These are phyloP conservation scores for Suhomyces bokatorum DNA, from an alignment of 1,139 yeast genomes.

Conservation along the genomic window DNA sequence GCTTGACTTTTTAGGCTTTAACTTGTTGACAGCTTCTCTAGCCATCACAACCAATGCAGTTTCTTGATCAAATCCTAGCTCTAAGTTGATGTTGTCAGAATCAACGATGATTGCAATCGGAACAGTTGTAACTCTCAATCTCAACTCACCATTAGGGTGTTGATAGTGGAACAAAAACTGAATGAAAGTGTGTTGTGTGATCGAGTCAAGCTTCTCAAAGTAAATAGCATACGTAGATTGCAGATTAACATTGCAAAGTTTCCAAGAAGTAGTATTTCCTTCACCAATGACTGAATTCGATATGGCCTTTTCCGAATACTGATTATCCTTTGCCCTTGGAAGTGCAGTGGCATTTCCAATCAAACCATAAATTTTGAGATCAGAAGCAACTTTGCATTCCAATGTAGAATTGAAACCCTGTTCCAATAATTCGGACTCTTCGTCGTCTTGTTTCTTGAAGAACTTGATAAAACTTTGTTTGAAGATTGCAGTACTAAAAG, in stretches of 20 bases:
- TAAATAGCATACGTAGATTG: constrained; percentile 60
- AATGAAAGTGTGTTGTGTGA: constrained; percentile 39
- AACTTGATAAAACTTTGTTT: constrained; percentile 61
- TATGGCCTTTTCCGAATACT: constrained; percentile 25
- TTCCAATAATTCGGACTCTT: constrained; percentile 34
- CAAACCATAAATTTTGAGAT: constrained; percentile 55
- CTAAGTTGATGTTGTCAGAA: constrained; percentile 40
- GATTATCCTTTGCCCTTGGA: constrained; percentile 33
- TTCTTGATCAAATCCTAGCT: constrained; percentile 62
- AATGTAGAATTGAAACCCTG: constrained; percentile 60
- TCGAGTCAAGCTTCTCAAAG: constrained; percentile 52
- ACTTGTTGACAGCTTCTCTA: constrained; percentile 50
- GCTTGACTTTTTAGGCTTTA: constrained; percentile 31
- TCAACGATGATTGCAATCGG: constrained; percentile 46
- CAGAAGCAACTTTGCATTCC: constrained; percentile 52
- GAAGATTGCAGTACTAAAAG: constrained; percentile 64
- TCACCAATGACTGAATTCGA: constrained; percentile 43
- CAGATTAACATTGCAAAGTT: constrained; percentile 53
- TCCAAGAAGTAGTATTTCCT: constrained; percentile 62
- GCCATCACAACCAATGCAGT: constrained; percentile 67
- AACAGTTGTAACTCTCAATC: constrained; percentile 52
- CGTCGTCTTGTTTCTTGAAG: constrained; percentile 37
- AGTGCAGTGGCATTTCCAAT: constrained; percentile 57
- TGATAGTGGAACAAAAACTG: constrained; percentile 82
- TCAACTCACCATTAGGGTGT: constrained; percentile 48